Base-by-base conservation (phyloP, 2,329 filamentous ascomycete genomes). In the Aulographum hederae region DNA sequence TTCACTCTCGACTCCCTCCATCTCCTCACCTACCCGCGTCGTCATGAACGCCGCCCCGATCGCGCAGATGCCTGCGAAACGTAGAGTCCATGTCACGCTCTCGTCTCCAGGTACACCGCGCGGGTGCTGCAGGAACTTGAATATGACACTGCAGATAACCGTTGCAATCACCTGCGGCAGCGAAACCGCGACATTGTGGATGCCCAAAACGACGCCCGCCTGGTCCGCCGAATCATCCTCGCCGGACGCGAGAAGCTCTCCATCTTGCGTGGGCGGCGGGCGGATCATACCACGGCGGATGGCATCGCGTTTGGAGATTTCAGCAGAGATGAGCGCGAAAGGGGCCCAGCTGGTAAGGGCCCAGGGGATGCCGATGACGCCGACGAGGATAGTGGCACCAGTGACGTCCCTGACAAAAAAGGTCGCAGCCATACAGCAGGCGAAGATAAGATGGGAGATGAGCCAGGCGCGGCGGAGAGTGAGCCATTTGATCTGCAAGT, bases 121-220 rank as follows among this genome's bases (percentile, higher is more conserved):
- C 1, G 81, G 82, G 53, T 92, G 93, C 57, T 95, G 85, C 45
- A 86, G 67, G 26, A 76, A 58, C 46, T 72, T 75, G 59, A 95
- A 95, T 38, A 95, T 78, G 37, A 78, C 60, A 46, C 78, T 84
- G 37, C 80, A 86, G 16, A 78, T 72, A 18, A 94, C 57, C 4
- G 84, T 94, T 8, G 86, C 84, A 33, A 94, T 66, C 37, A 94
- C 85, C 50, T 95, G 86, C 2, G 86, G 86, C 4, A 82, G 74
- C 1, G 85, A 82, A 42, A 95, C 79, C 12, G 85, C 77, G 57
- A 95, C 86, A 52, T 95, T 95, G 60, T 95, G 86, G 33, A 95
- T 84, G 6, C 86, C 86, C 2, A 95, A 66, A 28, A 95, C 82
- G 26, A 94, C 78, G 26, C 86, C 84, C 4, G 84, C 81, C 48